Percentiles rank a stretch among this genome's conserved stretches.
These are phyloP conservation scores for Exophiala aquamarina DNA, from an alignment of 2,329 filamentous ascomycete genomes.

Conservation along the genomic window DNA sequence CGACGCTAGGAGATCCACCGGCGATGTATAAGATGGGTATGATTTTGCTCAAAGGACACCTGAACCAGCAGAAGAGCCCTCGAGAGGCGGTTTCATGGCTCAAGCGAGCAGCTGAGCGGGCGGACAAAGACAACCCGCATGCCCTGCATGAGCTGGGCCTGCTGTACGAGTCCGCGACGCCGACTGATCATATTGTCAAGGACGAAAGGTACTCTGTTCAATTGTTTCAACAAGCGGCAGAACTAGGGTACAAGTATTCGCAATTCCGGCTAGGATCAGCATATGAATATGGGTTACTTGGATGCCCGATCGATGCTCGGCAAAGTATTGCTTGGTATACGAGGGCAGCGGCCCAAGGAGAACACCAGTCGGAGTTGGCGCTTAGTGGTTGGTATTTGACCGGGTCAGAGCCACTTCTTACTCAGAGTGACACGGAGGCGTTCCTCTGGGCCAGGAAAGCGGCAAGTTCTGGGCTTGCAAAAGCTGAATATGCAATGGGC, in stretches of 20 bases:
- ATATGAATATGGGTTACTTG: constrained; percentile 85
- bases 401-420: constrained; percentile 79
- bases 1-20: constrained; percentile 82
- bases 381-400: constrained; percentile 94
- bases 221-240: constrained; percentile 80
- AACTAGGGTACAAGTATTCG: constrained; percentile 91
- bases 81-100: constrained; percentile 89
- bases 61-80: constrained; percentile 81
- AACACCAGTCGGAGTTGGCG: constrained; percentile 87
- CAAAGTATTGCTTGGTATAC: constrained; percentile 93
- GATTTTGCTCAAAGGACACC: constrained; percentile 87
- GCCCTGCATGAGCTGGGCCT: constrained; percentile 82
- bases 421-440: constrained; percentile 91
- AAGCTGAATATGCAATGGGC: constrained; percentile 97
- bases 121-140: constrained; percentile 88
- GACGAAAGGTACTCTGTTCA: constrained; percentile 80
- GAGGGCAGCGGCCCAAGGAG: constrained; percentile 83
- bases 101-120: constrained; percentile 85
- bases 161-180: constrained; percentile 57
- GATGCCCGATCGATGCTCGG: constrained; percentile 77
- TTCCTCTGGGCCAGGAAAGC: constrained; percentile 97
- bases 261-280: constrained; percentile 86
- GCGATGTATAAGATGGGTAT: constrained; percentile 99
- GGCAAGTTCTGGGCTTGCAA: constrained; percentile 79
- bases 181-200: constrained; percentile 70